Evolutionary conservation across 805 yeast species (phyloP).

Genomic region (Scheffersomyces coipomensis): DNA sequence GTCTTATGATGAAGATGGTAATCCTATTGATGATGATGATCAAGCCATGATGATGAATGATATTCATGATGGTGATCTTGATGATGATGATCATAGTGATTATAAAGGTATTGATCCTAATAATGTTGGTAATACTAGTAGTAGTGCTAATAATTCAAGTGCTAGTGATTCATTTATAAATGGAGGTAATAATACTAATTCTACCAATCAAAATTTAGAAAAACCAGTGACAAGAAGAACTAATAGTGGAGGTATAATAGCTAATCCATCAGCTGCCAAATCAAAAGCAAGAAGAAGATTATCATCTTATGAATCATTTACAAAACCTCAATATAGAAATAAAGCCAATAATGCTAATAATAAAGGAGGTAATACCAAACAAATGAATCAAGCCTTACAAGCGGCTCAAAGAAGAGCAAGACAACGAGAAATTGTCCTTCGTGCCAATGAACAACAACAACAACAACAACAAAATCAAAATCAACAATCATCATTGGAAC

Average conservation of each 20-base stretch:
- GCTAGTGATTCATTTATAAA: background rate
- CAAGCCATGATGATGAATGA: background rate
- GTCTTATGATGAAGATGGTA: constrained; percentile 14
- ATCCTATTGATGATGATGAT: constrained; percentile 7
- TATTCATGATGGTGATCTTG: background rate
- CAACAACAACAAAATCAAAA: constrained; percentile 5
- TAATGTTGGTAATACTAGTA: background rate
- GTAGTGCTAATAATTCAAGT: background rate
- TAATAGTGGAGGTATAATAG: background rate
- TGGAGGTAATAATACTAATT: background rate
- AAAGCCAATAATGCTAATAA: constrained; percentile 6
- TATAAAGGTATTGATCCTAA: constrained; percentile 8
- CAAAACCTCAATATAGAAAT: constrained; percentile 24
- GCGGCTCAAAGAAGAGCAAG: constrained; percentile 14
- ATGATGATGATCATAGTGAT: constrained; percentile 3
- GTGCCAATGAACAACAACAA: constrained; percentile 8
- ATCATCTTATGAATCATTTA: constrained; percentile 43
- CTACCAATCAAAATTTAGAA: background rate
- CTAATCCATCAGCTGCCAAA: background rate
- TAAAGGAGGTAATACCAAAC: constrained; percentile 11
- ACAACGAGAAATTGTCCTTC: constrained; percentile 10
- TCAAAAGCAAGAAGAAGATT: constrained; percentile 21
- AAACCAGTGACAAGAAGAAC: too few relatives aligned
- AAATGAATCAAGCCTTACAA: constrained; percentile 13
- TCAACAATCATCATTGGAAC: constrained; percentile 3